Base-by-base conservation (phyloP, 495 filamentous ascomycete genomes). In the Astrocystis sublimbata region DNA sequence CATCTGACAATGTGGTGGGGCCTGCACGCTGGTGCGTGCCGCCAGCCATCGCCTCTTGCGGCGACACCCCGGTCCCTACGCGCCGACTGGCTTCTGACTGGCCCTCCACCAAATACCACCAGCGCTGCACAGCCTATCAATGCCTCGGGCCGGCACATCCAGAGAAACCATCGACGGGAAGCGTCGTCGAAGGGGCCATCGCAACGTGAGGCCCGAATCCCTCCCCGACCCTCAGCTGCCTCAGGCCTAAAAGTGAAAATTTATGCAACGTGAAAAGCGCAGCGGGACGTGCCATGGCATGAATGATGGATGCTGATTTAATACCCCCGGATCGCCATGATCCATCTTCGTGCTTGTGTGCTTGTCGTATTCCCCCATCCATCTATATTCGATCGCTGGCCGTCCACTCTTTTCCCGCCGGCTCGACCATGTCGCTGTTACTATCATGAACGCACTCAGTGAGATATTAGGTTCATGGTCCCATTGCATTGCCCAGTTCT, bases 51-150 rank as follows among this genome's bases (percentile, higher is more conserved):
- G 74, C 74, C 71, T 76, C 74, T 71, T 71, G n/a, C 65, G 70
- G 67, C 59, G 67, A 62, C 58, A 72, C 76, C 77, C 75, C 60
- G 72, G 76, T 70, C 70, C 67, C 65, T 78, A 82, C 79, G 79
- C 79, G 79, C 79, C 79, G 75, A 80, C 75, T 80, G 79, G 79
- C 68, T 69, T 70, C 68, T 70, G 67, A 65, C 70, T 65, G 67
- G 66, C 63, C 64, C 60, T 57, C 62, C 71, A 62, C 74, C n/a
- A n/a, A n/a, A n/a, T 70, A 70, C 71, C 66, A 65, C 70, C 66
- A 67, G 66, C 63, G 65, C 60, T 57, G 63, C 71, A 62, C 74
- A 73, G 72, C 79, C 78, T 79, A 82, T 82, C 79, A 81, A 66
- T 61, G 65, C 64, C 45, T 35, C 61, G 61, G 52, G 64, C 41